A percentile compares a stretch with the other conserved stretches of the same genome.
Conservation (phyloP, 2,329 filamentous ascomycete genomes). For the Exophiala phaeomuriformis region DNA sequence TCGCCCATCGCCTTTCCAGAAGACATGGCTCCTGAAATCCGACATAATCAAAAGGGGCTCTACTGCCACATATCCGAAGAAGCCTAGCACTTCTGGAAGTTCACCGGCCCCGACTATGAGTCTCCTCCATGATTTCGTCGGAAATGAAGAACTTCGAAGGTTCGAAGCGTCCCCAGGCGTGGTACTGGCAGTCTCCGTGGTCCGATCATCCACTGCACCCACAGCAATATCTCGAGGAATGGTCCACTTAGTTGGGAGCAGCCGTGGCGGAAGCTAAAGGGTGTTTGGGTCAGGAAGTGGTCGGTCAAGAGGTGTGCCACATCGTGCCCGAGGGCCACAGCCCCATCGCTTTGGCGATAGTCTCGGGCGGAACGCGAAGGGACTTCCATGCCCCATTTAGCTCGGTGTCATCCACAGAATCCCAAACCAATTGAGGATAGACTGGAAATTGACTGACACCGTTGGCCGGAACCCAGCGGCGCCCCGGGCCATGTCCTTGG, state of each 20-base stretch:
- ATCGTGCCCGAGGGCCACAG: not conserved
- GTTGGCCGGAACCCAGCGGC: slow-evolving; percentile 15
- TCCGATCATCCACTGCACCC: not conserved
- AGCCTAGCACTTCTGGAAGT: too few species aligned
- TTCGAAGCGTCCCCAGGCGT: too few species aligned
- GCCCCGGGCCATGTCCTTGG: slow-evolving; percentile 14
- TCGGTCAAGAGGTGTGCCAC: not conserved
- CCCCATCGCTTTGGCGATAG: not conserved
- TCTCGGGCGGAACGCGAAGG: slow-evolving; percentile 1
- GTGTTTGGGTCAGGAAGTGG: not conserved
- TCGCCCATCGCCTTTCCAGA: too few species aligned
- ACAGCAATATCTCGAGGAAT: not conserved
- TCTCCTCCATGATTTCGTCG: not conserved
- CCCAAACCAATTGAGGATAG: slow-evolving; percentile 12
- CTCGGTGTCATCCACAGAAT: slow-evolving; percentile 4
- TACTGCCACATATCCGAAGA: too few species aligned
- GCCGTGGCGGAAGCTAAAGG: slow-evolving; percentile 1
- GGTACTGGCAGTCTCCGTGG: not conserved
- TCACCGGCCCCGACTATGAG: too few species aligned
- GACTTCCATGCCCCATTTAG: not conserved
- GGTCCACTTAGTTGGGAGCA: slow-evolving; percentile 5
- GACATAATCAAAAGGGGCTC: too few species aligned
- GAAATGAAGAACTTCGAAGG: too few species aligned
- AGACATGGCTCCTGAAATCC: too few species aligned
- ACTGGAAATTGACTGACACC: slow-evolving; percentile 16